phyloP scores from a whole-genome alignment of 768 basidiomycete species.

The Calocera viscosa region DNA sequence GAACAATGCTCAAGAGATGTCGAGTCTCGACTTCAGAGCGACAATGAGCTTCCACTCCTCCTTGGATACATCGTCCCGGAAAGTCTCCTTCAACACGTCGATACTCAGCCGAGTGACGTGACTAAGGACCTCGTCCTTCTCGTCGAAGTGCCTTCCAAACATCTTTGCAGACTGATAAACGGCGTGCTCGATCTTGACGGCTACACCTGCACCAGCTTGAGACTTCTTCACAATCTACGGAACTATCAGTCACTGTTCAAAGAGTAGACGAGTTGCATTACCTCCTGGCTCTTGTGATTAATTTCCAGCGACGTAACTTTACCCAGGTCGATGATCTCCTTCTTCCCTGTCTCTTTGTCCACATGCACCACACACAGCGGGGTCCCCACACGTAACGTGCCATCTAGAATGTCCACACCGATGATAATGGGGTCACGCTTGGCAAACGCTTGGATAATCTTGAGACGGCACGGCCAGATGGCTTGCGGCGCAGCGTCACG shows the following conservation, averaged over 20 bases:
- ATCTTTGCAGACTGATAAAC: constrained; percentile 90
- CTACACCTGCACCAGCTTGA: constrained; percentile 91
- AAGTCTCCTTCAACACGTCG: constrained; percentile 84
- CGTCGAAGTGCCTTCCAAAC: constrained; percentile 92
- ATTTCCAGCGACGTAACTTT: constrained; percentile 96
- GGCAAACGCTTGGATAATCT: constrained; percentile 85
- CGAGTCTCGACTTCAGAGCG: constrained; percentile 44
- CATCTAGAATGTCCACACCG: constrained; percentile 92
- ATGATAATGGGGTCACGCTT: constrained; percentile 96
- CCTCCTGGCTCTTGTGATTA: constrained; percentile 82
- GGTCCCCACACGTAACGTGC: constrained; percentile 79
- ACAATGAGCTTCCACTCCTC: constrained; percentile 93
- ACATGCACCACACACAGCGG: constrained; percentile 88
- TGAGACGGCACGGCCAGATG: constrained; percentile 91
- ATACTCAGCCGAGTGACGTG: constrained; percentile 87
- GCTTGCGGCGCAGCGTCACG: constrained; percentile 87
- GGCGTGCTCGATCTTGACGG: constrained; percentile 96
- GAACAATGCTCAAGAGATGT: constrained; percentile 14
- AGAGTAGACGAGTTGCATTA: constrained; percentile 22
- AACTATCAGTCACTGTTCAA: neutral
- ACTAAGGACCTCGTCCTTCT: constrained; percentile 87
- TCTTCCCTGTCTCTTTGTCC: constrained; percentile 79
- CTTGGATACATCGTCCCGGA: constrained; percentile 75
- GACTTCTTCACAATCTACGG: constrained; percentile 75
- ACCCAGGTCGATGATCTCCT: constrained; percentile 81